Percentiles rank a stretch among this genome's conserved stretches.
These are phyloP conservation scores for Saccharomycopsis selenospora DNA, from an alignment of 805 yeast genomes.

Conservation along the genomic window DNA sequence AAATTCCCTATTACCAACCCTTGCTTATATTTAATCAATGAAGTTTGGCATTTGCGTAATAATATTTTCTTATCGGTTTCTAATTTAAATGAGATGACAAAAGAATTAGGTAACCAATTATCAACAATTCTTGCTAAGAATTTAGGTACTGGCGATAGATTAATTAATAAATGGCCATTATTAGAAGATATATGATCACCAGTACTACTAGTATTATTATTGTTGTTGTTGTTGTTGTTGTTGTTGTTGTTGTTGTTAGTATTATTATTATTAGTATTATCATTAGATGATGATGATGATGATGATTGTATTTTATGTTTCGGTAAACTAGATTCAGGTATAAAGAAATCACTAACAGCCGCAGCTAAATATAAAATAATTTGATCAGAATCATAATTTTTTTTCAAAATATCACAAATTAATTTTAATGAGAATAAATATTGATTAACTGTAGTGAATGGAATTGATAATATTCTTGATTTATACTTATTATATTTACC, in stretches of 20 bases:
- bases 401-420: conserved; percentile 48
- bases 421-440: conserved; percentile 76
- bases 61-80: conserved; percentile 78
- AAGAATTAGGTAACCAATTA: conserved; percentile 90
- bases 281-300: background rate
- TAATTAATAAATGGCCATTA: conserved; percentile 72
- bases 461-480: conserved; percentile 46
- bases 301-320: conserved; percentile 80
- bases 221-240: background rate
- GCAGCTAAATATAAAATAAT: conserved; percentile 82
- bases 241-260: background rate
- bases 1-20: conserved; percentile 93
- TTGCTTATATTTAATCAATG: conserved; percentile 79
- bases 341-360: conserved; percentile 93
- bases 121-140: conserved; percentile 82
- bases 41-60: conserved; percentile 66
- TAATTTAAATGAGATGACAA: conserved; percentile 89
- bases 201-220: background rate
- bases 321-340: conserved; percentile 79
- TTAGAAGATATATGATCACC: background rate
- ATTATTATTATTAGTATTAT: no score
- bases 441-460: conserved; percentile 93
- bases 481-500: conserved; percentile 23
- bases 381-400: conserved; percentile 30
- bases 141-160: conserved; percentile 93